Evolutionary conservation across 345 rosid genomes (phyloP), one percentile per base, ranked within the genome.

Genomic region (Raphanus raphanistrum): DNA sequence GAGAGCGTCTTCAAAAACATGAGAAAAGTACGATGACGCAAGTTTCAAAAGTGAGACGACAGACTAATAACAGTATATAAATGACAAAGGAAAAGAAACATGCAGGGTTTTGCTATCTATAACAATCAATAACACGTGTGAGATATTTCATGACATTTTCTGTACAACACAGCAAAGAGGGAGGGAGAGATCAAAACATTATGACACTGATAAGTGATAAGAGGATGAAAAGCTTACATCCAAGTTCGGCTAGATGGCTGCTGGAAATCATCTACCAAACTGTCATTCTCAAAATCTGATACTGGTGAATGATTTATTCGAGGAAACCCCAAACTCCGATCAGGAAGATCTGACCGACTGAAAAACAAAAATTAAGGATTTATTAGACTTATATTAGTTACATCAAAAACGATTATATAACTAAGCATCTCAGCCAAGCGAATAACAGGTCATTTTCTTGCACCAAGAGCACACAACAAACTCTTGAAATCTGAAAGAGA

Each of bases 1-100:
- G 43, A 67, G 70, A 77, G 33, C 89, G 84, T 78, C 98, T 92
- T 84, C 68, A 64, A 55, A 77, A 70, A 28, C 64, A 76, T 35
- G n/a, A 71, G 69, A 76, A 41, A 71, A 4, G 38, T 66, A 59
- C 57, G 25, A 64, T 21, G 36, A 66, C 6, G 16, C 17, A 43
- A 75, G 48, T 41, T 70, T 71, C 17, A 71, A 41, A 57, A 75
- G 4, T 29, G 11, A 41, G 62, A 74, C 25, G 2, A 57, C 58
- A 55, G 36, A 41, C 50, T 70, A 75, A 21, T 21, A 63, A 43
- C 52, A 57, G 52, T 12, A 41, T 4, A 25, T 9, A 63, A 64
- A 31, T 21, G 6, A n/a, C 26, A 33, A 17, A 41, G 50, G 25
- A 66, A 43, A 73, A 68, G 16, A 41, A 41, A 43, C 65, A 45